These are phyloP conservation scores for Uronychia setigera DNA, from an alignment of 73 alveolate species.

Conservation along the genomic window DNA sequence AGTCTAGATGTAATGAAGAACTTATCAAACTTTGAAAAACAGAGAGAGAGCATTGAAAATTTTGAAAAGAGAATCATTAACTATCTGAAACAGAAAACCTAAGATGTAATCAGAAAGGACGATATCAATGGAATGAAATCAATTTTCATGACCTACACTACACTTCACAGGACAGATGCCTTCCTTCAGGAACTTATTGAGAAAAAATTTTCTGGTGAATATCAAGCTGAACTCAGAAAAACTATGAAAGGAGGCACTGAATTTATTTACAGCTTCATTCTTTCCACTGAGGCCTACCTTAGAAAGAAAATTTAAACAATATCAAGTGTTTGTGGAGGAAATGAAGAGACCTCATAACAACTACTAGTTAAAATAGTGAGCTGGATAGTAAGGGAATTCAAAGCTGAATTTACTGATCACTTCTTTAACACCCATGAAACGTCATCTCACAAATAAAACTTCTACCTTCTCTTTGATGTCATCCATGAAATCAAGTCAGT, in stretches of 20 bases:
- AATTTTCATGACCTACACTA: background rate
- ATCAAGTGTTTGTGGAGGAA: background rate
- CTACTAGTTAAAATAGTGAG: background rate
- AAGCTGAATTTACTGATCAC: background rate
- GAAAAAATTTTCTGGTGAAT: background rate
- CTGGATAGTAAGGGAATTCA: background rate
- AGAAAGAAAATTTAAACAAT: background rate
- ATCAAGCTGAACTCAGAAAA: background rate
- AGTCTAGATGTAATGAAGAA: background rate
- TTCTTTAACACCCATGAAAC: background rate
- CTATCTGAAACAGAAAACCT: background rate
- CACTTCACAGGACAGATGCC: background rate
- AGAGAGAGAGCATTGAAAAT: background rate
- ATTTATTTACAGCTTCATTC: background rate
- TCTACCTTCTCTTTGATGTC: background rate
- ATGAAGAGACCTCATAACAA: background rate
- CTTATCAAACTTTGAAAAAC: background rate
- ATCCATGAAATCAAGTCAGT: background rate
- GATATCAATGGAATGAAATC: background rate
- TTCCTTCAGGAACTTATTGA: background rate
- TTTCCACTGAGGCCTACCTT: background rate
- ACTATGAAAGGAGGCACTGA: background rate
- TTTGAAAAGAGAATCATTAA: background rate
- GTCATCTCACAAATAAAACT: background rate
- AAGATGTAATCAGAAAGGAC: background rate